Conservation (phyloP, 164 flowering plant species). For the Annona cherimola region DNA sequence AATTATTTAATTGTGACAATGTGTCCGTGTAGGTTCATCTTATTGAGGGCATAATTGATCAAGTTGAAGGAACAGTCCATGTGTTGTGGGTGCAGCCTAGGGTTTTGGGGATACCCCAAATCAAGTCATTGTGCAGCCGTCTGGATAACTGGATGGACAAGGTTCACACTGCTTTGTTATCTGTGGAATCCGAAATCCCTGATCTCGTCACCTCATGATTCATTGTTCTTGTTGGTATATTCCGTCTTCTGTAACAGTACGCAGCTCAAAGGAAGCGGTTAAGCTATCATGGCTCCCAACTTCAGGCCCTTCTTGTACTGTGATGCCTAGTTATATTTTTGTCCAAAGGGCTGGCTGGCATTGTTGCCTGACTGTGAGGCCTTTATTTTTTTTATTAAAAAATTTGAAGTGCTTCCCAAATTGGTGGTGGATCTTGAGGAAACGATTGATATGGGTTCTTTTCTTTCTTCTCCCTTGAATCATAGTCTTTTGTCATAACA, state of each 20-base stretch:
- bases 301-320: neutral
- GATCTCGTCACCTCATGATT: conserved; percentile 74
- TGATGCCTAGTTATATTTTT: neutral
- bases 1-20: neutral
- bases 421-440: neutral
- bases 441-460: neutral
- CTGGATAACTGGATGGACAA: conserved; percentile 76
- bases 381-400: conserved; percentile 3
- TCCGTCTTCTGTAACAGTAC: conserved; percentile 4
- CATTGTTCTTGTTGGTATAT: conserved; percentile 2
- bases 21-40: conserved; percentile 69
- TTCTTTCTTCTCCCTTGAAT: neutral
- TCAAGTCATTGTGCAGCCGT: conserved; percentile 72
- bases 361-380: conserved; percentile 5
- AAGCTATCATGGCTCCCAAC: neutral
- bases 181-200: conserved; percentile 90
- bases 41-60: conserved; percentile 92
- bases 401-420: neutral
- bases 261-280: neutral
- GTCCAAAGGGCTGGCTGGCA: conserved; percentile 5
- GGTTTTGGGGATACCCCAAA: conserved; percentile 81
- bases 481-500: neutral
- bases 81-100: conserved; percentile 98
- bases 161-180: conserved; percentile 74
- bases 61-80: conserved; percentile 87